phyloP scores from a whole-genome alignment of 257 asterid genomes.

The Lantana camara region DNA sequence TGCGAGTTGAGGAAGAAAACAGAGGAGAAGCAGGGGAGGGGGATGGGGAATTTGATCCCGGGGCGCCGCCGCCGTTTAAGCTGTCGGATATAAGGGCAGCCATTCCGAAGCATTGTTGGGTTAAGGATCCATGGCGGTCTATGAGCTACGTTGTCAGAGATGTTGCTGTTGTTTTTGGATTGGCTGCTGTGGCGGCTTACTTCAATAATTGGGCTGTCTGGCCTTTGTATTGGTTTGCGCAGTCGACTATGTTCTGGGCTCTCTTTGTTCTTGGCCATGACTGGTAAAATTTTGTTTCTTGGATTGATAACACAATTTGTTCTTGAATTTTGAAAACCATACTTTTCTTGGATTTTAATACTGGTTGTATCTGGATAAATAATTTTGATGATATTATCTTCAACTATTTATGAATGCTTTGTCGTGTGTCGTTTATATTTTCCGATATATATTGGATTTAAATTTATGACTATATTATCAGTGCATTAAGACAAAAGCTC shows the following conservation, averaged over 20 bases:
- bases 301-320: too few relatives aligned
- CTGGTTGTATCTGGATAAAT: too few relatives aligned
- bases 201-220: slow-evolving; percentile 79
- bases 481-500: too few relatives aligned
- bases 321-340: too few relatives aligned
- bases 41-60: slow-evolving; percentile 58
- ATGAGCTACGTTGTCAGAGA: slow-evolving; percentile 90
- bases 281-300: too few relatives aligned
- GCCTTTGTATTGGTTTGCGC: slow-evolving; percentile 98
- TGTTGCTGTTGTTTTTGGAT: slow-evolving; percentile 70
- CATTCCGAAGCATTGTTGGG: slow-evolving; percentile 98
- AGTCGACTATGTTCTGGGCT: slow-evolving; percentile 98
- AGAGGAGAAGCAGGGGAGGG: slow-evolving; percentile 16
- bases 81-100: slow-evolving; percentile 76
- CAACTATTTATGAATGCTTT: too few relatives aligned
- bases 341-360: too few relatives aligned
- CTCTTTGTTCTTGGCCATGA: slow-evolving; percentile 98
- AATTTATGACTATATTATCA: too few relatives aligned
- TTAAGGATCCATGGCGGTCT: slow-evolving; percentile 84
- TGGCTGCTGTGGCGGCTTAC: slow-evolving; percentile 88
- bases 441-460: too few relatives aligned
- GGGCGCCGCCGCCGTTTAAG: slow-evolving; percentile 82
- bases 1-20: slow-evolving; percentile 40
- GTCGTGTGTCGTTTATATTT: too few relatives aligned
- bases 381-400: too few relatives aligned